Conservation (phyloP, 2,329 filamentous ascomycete species). For the Exophiala bonariae region DNA sequence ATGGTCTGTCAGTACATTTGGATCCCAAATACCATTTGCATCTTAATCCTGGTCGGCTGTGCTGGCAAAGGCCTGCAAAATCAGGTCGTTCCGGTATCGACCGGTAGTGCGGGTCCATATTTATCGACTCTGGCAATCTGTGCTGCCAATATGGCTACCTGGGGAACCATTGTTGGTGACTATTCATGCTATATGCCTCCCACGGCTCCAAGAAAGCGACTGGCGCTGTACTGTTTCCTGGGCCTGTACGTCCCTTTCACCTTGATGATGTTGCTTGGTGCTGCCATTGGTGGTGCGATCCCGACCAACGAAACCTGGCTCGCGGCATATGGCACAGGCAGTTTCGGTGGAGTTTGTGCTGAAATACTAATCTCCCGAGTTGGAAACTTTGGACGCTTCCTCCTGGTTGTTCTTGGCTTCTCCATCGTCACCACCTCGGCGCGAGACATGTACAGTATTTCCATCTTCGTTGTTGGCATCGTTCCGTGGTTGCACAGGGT, state of each 20-base stretch:
- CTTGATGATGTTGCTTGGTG: conserved; percentile 62
- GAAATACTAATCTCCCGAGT: conserved; percentile 63
- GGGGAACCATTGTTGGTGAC: conserved; percentile 8
- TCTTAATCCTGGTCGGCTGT: conserved; percentile 24
- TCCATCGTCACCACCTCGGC: conserved; percentile 65
- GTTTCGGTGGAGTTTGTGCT: conserved; percentile 56
- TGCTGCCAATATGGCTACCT: conserved; percentile 10
- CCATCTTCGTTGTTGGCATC: conserved; percentile 2
- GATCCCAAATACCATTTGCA: conserved; percentile 24
- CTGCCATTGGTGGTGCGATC: conserved; percentile 63
- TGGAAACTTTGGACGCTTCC: conserved; percentile 58
- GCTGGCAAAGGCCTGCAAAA: conserved; percentile 22
- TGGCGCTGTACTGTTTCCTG: conserved; percentile 24
- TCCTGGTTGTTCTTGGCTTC: conserved; percentile 61
- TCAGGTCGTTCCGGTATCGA: conserved; percentile 19
- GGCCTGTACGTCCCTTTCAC: conserved; percentile 58
- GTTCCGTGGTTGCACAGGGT: conserved; percentile 7
- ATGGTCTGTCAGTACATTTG: conserved; percentile 11
- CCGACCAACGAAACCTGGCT: conserved; percentile 48
- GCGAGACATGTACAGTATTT: conserved; percentile 31
- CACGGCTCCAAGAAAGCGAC: not conserved
- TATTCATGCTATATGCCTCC: conserved; percentile 12
- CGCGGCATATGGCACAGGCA: conserved; percentile 53
- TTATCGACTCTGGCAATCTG: conserved; percentile 6
- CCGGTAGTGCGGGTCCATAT: conserved; percentile 36